Conservation (phyloP, 192 early-diverging fungal genomes). For the Umbelopsis ramanniana region DNA sequence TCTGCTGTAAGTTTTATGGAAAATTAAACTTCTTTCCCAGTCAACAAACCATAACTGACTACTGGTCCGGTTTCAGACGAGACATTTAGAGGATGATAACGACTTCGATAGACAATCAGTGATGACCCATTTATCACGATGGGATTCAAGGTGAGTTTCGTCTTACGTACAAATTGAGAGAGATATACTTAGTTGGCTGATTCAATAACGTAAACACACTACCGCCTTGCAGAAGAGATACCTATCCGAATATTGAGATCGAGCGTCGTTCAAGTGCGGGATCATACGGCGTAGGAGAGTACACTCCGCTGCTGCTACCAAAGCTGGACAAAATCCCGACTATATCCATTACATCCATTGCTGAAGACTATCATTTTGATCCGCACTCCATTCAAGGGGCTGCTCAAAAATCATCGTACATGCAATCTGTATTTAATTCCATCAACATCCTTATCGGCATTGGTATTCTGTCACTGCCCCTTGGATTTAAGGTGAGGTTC, state of each 20-base stretch:
- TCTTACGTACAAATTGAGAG: neutral
- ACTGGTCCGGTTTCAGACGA: neutral
- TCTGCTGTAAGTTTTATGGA: neutral
- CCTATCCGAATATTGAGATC: neutral
- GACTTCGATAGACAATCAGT: slow-evolving; percentile 33
- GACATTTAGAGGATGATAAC: slow-evolving; percentile 10
- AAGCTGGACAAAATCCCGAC: slow-evolving; percentile 33
- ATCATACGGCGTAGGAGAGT: slow-evolving; percentile 15
- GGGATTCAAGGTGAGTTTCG: slow-evolving; percentile 45
- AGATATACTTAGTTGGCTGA: neutral
- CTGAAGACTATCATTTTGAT: slow-evolving; percentile 32
- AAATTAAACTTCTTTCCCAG: neutral
- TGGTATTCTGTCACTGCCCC: slow-evolving; percentile 66
- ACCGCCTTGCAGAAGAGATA: neutral
- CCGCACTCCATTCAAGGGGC: slow-evolving; percentile 15
- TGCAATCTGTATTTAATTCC: slow-evolving; percentile 57
- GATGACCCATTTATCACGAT: slow-evolving; percentile 61
- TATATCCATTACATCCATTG: slow-evolving; percentile 30
- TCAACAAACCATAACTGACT: neutral
- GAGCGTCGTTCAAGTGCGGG: slow-evolving; percentile 10
- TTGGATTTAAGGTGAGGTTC: slow-evolving; percentile 50
- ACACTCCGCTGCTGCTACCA: slow-evolving; percentile 24
- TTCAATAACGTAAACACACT: neutral
- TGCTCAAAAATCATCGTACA: slow-evolving; percentile 44
- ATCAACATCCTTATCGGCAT: slow-evolving; percentile 71